Percentiles rank a stretch among this genome's conserved stretches.
phyloP scores from a whole-genome alignment of 768 basidiomycete genomes.

The Suillus spraguei region DNA sequence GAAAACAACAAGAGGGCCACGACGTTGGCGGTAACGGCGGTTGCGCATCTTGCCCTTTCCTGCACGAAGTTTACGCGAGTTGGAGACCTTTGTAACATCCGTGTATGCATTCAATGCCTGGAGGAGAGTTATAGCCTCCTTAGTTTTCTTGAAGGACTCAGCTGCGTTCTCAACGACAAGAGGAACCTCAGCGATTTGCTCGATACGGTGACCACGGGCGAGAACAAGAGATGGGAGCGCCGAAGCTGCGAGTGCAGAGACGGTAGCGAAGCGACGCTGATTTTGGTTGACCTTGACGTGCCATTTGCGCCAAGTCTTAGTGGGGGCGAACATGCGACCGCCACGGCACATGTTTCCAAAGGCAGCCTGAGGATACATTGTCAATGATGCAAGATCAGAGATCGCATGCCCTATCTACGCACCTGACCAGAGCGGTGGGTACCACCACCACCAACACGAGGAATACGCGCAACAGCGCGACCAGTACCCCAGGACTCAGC shows the following conservation, averaged over 20 bases:
- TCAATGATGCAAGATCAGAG: background rate
- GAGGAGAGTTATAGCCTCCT: constrained; percentile 93
- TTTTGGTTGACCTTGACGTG: constrained; percentile 99
- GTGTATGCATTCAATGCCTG: constrained; percentile 87
- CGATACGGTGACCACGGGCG: constrained; percentile 98
- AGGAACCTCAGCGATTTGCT: constrained; percentile 95
- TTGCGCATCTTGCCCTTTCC: constrained; percentile 98
- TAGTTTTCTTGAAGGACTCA: constrained; percentile 95
- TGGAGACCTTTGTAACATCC: constrained; percentile 96
- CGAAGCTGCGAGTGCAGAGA: constrained; percentile 97
- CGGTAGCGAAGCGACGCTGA: constrained; percentile 96
- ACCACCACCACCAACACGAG: constrained; percentile 98
- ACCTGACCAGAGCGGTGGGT: constrained; percentile 98
- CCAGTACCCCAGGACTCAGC: constrained; percentile 99
- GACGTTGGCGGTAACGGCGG: constrained; percentile 94
- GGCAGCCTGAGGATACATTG: constrained; percentile 65
- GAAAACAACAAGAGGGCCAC: constrained; percentile 97
- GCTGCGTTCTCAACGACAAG: constrained; percentile 80
- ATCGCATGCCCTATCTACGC: background rate
- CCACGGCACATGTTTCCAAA: constrained; percentile 99
- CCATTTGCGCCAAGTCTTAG: constrained; percentile 99
- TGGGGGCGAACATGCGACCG: constrained; percentile 99
- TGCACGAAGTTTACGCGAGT: constrained; percentile 94
- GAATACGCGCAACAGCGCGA: constrained; percentile 99
- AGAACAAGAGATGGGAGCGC: constrained; percentile 96